A percentile compares a stretch with the other conserved stretches of the same genome.
phyloP scores from a whole-genome alignment of 2,329 filamentous ascomycete genomes.

The Pleurostoma richardsiae region DNA sequence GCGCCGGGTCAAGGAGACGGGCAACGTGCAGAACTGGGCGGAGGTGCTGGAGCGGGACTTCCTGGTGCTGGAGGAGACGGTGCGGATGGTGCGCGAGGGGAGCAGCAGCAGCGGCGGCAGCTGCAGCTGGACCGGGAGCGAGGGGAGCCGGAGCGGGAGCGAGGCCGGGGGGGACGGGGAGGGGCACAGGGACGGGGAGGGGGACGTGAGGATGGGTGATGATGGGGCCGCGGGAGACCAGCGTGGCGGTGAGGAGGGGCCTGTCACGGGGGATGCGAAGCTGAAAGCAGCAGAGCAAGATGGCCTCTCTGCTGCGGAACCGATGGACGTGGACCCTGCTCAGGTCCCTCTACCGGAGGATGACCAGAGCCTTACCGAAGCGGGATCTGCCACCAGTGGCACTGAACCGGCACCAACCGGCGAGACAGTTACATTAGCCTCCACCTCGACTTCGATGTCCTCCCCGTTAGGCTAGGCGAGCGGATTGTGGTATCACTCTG shows the following conservation, averaged over 20 bases:
- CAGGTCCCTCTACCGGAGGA: neutral
- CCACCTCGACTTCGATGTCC: no score
- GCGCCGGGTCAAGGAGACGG: constrained; percentile 62
- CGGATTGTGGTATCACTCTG: no score
- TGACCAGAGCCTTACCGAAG: neutral
- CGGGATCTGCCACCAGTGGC: neutral
- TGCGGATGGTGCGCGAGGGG: constrained; percentile 44
- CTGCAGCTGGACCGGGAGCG: constrained; percentile 20
- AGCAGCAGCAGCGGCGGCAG: constrained; percentile 20
- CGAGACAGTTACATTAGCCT: constrained; percentile 1
- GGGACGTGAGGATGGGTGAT: constrained; percentile 8
- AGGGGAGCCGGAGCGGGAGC: constrained; percentile 8
- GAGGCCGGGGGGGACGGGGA: constrained; percentile 6
- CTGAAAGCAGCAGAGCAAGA: constrained; percentile 1
- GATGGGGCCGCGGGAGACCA: neutral
- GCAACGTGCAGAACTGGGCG: constrained; percentile 51
- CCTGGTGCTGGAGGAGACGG: constrained; percentile 58
- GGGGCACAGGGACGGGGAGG: constrained; percentile 2
- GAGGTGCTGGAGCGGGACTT: constrained; percentile 72
- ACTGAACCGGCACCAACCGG: constrained; percentile 4
- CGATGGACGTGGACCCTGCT: constrained; percentile 7
- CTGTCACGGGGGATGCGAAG: constrained; percentile 9
- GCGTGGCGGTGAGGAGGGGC: neutral
- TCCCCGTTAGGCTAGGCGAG: no score
- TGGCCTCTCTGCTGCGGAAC: neutral